Evolutionary conservation across 495 filamentous ascomycete species (phyloP).

Genomic region (Oleoguttula mirabilis): DNA sequence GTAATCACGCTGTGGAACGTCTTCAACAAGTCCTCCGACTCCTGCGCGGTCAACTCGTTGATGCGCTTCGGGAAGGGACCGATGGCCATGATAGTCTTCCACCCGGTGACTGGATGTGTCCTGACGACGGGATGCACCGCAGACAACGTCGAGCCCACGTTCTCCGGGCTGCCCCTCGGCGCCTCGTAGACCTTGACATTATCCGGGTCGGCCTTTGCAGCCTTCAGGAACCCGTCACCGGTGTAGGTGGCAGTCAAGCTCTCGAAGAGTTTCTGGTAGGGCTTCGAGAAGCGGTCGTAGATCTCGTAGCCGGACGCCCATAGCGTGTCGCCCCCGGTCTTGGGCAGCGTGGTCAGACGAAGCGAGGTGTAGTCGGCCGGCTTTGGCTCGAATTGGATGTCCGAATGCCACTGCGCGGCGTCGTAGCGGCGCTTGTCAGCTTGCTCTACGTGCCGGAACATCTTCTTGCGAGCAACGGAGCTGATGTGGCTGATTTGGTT

Average conservation of each 20-base stretch:
- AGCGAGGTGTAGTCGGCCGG: constrained; percentile 27
- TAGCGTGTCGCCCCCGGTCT: constrained; percentile 51
- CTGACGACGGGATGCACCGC: constrained; percentile 52
- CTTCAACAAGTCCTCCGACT: constrained; percentile 48
- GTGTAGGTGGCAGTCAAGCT: constrained; percentile 55
- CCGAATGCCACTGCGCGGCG: constrained; percentile 24
- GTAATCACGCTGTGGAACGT: constrained; percentile 37
- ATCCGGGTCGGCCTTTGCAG: constrained; percentile 38
- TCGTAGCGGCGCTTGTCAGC: constrained; percentile 10
- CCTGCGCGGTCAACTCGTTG: constrained; percentile 52
- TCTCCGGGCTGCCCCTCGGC: constrained; percentile 52
- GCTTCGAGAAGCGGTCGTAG: constrained; percentile 59
- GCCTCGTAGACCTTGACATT: constrained; percentile 42
- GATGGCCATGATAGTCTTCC: constrained; percentile 60
- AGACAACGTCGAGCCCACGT: constrained; percentile 49
- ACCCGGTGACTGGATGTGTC: constrained; percentile 53
- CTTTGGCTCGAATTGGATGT: constrained; percentile 31
- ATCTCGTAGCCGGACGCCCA: constrained; percentile 70
- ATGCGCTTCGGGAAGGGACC: constrained; percentile 52
- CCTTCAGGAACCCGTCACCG: constrained; percentile 46
- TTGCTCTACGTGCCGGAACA: constrained; percentile 9
- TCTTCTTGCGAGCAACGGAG: constrained; percentile 29
- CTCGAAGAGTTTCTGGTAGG: constrained; percentile 58
- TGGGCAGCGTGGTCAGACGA: constrained; percentile 44
- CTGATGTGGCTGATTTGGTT: constrained; percentile 67